A percentile compares a stretch with the other conserved stretches of the same genome.
These are phyloP conservation scores for Eudorina sp. DNA, from an alignment of 139 green algal genomes.

Conservation along the genomic window DNA sequence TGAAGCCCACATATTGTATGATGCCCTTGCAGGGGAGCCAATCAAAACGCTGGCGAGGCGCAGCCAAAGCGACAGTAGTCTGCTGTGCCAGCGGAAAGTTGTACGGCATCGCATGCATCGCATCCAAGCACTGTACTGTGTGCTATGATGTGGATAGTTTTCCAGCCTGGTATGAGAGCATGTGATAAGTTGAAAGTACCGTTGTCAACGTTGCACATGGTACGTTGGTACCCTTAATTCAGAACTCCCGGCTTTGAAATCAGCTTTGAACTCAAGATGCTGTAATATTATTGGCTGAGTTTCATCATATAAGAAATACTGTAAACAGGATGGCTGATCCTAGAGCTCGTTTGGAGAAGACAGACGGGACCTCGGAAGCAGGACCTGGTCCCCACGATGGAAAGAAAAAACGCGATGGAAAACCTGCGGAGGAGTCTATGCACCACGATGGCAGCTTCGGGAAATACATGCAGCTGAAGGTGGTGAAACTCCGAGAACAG, in stretches of 20 bases:
- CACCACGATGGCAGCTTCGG: slow-evolving; percentile 52
- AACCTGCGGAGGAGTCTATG: slow-evolving; percentile 26
- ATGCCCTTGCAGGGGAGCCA: neutral
- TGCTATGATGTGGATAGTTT: too few relatives aligned
- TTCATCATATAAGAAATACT: neutral
- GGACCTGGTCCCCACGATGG: neutral
- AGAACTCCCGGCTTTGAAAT: too few relatives aligned
- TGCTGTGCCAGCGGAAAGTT: neutral
- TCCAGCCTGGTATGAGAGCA: too few relatives aligned
- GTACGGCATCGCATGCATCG: neutral
- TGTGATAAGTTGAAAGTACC: too few relatives aligned
- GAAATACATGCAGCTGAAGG: slow-evolving; percentile 63
- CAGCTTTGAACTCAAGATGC: too few relatives aligned
- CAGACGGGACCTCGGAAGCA: neutral
- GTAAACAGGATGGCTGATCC: neutral
- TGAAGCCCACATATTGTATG: too few relatives aligned
- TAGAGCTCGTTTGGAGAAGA: neutral
- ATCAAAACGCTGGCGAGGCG: neutral
- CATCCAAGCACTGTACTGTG: too few relatives aligned
- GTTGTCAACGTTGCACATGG: too few relatives aligned
- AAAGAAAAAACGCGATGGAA: slow-evolving; percentile 14
- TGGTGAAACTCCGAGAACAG: slow-evolving; percentile 45
- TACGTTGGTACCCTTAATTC: too few relatives aligned
- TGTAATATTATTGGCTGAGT: too few relatives aligned
- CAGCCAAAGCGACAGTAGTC: neutral